Base-by-base conservation (phyloP, 352 stramenopile genomes). In the Phytophthora citricola region DNA sequence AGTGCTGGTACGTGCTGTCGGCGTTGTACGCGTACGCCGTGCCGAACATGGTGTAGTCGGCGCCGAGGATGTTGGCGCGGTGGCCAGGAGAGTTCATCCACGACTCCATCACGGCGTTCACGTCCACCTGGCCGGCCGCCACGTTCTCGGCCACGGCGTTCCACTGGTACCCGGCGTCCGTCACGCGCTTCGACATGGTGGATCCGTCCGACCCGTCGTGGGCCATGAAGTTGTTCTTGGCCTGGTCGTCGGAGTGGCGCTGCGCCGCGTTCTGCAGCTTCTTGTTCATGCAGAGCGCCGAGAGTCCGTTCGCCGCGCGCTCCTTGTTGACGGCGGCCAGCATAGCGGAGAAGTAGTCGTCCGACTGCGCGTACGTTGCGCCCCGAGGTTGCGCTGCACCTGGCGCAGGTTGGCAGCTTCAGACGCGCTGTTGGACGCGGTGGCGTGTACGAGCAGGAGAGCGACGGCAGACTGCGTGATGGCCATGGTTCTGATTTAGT, bases 321-420 rank as follows among this genome's bases (percentile, higher is more conserved):
- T 85, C 61, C 12, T 61, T 68, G 53, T 85, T 89, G 36, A 83
- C 73, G 1, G 63, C 65, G 8, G 38, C 66, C 15, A 87, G 66
- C 76, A 89, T 64, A 40, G 45, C 24, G 11, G 52, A 39, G 20
- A 29, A 39, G 34, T 61, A 64, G 36, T 78, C 58, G 47, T 54
- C 59, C 3, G 12, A 53, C 29, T 31, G 11, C 12, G 48, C 53
- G 56, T 70, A 70, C 24, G 62, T 60, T 27, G 59, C 26, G 12
- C 39, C 43, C 43, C 36, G 8, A 53, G 57, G 20, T 48, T 68
- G 67, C 48, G 70, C 31, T 46, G 43, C 12, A 44, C 38, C 29
- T 66, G 40, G 7, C 53, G 54, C 9, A 69, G 47, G 46, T 64
- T 55, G 24, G 41, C 39, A 14, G 53, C 45, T 43, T 64, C 45